Evolutionary conservation across 2,329 filamentous ascomycete species (phyloP).

Genomic region (Dothideomycetes sp.): DNA sequence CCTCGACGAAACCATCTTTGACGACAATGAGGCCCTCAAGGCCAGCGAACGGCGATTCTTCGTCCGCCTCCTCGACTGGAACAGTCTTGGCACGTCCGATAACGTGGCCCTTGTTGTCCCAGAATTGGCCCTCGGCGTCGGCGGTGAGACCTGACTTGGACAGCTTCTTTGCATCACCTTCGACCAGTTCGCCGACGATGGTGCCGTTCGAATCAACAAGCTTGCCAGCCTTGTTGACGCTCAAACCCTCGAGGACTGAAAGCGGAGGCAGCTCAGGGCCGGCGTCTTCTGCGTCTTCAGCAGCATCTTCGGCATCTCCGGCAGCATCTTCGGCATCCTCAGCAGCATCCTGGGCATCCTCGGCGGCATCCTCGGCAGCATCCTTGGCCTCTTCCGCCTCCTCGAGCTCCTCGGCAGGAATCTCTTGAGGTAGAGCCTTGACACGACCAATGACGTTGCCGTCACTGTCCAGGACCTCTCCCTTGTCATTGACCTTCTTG

Average conservation of each 20-base stretch:
- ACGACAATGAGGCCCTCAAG: constrained; percentile 39
- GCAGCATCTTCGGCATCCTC: constrained; percentile 21
- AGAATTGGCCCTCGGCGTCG: constrained; percentile 40
- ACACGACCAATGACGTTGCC: constrained; percentile 54
- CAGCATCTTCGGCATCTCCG: constrained; percentile 21
- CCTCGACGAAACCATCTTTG: constrained; percentile 38
- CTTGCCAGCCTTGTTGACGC: constrained; percentile 41
- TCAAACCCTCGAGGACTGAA: constrained; percentile 37
- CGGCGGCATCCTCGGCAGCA: constrained; percentile 20
- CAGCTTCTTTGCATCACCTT: constrained; percentile 42
- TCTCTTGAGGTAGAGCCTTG: constrained; percentile 36
- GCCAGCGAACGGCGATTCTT: constrained; percentile 39
- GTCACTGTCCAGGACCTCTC: constrained; percentile 53
- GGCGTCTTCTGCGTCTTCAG: constrained; percentile 19
- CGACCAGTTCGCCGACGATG: constrained; percentile 37
- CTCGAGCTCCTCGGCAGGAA: constrained; percentile 21
- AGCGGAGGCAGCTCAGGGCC: constrained; percentile 32
- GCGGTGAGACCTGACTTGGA: constrained; percentile 35
- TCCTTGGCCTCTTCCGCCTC: constrained; percentile 19
- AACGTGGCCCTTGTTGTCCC: constrained; percentile 42
- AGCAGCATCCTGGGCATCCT: constrained; percentile 18
- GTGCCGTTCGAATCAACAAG: constrained; percentile 35
- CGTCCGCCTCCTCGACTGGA: constrained; percentile 33
- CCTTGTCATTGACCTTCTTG: constrained; percentile 54
- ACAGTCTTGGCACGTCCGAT: constrained; percentile 40